phyloP scores from a whole-genome alignment of 2,329 filamentous ascomycete genomes.

The Pezicula rhizophila region DNA sequence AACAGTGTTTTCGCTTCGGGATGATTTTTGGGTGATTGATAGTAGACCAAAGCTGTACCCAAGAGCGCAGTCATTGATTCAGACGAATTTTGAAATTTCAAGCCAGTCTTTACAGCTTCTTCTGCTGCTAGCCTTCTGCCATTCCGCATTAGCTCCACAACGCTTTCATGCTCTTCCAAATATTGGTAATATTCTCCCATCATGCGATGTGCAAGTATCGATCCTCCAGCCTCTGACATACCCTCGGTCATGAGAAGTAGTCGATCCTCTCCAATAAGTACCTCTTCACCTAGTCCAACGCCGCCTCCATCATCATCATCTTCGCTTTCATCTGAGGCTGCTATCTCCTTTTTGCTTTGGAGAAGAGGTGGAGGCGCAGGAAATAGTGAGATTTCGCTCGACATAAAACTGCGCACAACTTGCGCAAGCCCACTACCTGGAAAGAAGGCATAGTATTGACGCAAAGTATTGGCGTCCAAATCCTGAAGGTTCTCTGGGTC shows the following conservation, averaged over 20 bases:
- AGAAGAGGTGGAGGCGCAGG: slow-evolving; percentile 34
- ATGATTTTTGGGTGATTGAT: slow-evolving; percentile 86
- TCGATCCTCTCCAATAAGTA: slow-evolving; percentile 70
- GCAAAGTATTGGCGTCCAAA: slow-evolving; percentile 71
- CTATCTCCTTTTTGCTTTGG: slow-evolving; percentile 28
- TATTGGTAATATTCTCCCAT: slow-evolving; percentile 78
- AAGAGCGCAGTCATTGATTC: slow-evolving; percentile 74
- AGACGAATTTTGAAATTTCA: slow-evolving; percentile 61
- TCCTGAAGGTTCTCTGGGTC: slow-evolving; percentile 69
- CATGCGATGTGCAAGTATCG: slow-evolving; percentile 75
- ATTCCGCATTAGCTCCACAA: slow-evolving; percentile 72
- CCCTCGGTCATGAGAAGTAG: slow-evolving; percentile 76
- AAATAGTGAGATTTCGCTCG: slow-evolving; percentile 80
- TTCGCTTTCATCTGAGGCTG: slow-evolving; percentile 44
- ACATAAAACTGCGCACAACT: slow-evolving; percentile 75
- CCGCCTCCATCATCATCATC: slow-evolving; percentile 48
- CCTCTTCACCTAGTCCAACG: slow-evolving; percentile 42
- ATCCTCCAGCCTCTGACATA: slow-evolving; percentile 55
- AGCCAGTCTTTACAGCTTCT: slow-evolving; percentile 60
- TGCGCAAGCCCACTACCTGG: slow-evolving; percentile 77
- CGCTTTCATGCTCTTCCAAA: slow-evolving; percentile 78
- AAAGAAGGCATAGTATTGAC: slow-evolving; percentile 78
- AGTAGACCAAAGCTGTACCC: slow-evolving; percentile 82
- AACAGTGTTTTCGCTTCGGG: slow-evolving; percentile 83
- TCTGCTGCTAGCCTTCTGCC: slow-evolving; percentile 55